Base-by-base conservation (phyloP, 495 filamentous ascomycete species). In the Tuber melanosporum region DNA sequence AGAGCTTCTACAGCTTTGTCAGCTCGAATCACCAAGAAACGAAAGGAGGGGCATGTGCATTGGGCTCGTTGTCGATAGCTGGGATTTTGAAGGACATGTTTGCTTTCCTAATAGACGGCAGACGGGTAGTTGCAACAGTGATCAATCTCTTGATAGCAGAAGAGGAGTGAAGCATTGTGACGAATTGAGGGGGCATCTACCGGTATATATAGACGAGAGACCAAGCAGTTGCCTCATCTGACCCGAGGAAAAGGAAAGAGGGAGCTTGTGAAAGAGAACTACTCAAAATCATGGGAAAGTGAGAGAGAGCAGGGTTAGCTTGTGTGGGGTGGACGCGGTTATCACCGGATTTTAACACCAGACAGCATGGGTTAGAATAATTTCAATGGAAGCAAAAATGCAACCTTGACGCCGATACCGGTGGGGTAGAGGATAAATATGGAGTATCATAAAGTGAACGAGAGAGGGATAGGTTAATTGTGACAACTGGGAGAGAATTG, bases 11-110 rank as follows among this genome's bases (percentile, higher is more conserved):
- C 78, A 20, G 12, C 7, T 3, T 36, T 39, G 73, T 69, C 52
- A 75, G 49, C 46, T 15, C 8, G 26, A 66, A 32, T 52, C 12
- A 72, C 47, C 17, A 22, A 49, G 36, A 75, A 46, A 41, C n/a
- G 17, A 71, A 20, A 41, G 36, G 15, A 69, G 20, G 10, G 43
- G 47, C 70, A 87, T 92, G 83, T 86, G 97, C 95, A 83, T 97
- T 99, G 32, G 93, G 93, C 85, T 99, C 95, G 82, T 99, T 99
- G 81, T 91, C 87, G 75, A 97, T 88, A 78, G 89, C 91, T 70
- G 95, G 95, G 41, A 94, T 88, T 86, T 92, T 96, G 88, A 98
- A 98, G 70, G 89, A 87, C 72, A 94, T 88, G 36, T 69, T 80
- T 73, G 52, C 77, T 80, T 72, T 80, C 32, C 66, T 14, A 66